Conservation (phyloP, 768 basidiomycete genomes). For the Panaeolus cyanescens region DNA sequence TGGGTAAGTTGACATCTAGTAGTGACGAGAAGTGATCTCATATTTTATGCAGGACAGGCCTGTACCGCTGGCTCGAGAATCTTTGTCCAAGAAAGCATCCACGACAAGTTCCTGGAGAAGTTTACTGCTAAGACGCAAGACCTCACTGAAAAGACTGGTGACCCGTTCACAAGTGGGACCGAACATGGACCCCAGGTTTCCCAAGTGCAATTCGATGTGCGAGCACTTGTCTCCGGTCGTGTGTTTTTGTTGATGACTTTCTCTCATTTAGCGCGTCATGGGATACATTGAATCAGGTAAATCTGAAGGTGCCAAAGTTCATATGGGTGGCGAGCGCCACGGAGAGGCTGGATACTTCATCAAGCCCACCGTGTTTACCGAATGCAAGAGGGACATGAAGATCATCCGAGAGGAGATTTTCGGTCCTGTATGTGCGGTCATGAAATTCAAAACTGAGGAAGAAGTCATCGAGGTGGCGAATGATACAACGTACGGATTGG, state of each 20-base stretch:
- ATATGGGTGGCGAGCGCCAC: slow-evolving; percentile 58
- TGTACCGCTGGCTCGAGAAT: slow-evolving; percentile 88
- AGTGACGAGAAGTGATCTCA: too few species aligned
- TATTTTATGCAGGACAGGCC: slow-evolving; percentile 74
- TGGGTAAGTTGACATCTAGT: neutral
- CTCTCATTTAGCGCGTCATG: slow-evolving; percentile 58
- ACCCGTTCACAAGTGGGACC: slow-evolving; percentile 54
- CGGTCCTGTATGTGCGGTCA: slow-evolving; percentile 72
- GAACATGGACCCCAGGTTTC: slow-evolving; percentile 73
- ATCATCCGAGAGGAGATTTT: slow-evolving; percentile 75
- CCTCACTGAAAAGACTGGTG: slow-evolving; percentile 51
- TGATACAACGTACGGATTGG: slow-evolving; percentile 78
- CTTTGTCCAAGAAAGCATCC: slow-evolving; percentile 77
- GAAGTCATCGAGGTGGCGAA: slow-evolving; percentile 69
- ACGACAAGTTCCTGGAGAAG: slow-evolving; percentile 66
- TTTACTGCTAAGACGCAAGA: slow-evolving; percentile 44
- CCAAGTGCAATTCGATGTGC: slow-evolving; percentile 59
- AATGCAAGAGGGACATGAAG: slow-evolving; percentile 63
- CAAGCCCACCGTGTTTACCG: slow-evolving; percentile 68
- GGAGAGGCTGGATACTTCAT: slow-evolving; percentile 72
- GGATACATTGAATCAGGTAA: slow-evolving; percentile 76
- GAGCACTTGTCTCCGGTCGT: too few species aligned
- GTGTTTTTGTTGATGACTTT: too few species aligned
- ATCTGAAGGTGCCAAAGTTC: slow-evolving; percentile 64
- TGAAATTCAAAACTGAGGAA: slow-evolving; percentile 67